Evolutionary conservation across 1,284 basidiomycete genomes (phyloP), one percentile per base, ranked within the genome.

Genomic region (Trichosporon faecale): DNA sequence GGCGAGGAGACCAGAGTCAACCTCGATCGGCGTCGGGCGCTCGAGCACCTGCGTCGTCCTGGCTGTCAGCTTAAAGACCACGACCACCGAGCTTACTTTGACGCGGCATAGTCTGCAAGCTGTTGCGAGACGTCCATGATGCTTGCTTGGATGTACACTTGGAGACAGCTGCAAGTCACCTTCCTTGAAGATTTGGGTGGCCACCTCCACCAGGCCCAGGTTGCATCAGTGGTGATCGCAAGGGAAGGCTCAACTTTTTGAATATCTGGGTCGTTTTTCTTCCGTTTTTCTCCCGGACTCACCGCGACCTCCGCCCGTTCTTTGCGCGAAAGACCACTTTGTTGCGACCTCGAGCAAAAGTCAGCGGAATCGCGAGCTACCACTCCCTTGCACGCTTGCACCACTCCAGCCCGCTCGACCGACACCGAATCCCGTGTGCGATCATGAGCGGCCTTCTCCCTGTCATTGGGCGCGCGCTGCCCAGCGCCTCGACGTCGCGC

Each of bases 1-100:
- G 25, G 91, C 88, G 25, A 99, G 86, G 57, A 92, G 88, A 18
- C 92, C 95, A 8, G 90, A 79, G 84, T 99, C 95, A 73, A 95
- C 85, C 68, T 91, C 89, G 73, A 94, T 87, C 2, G 93, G 90
- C 9, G 89, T 90, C 68, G 92, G 90, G 81, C 93, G 93, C 77
- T 92, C 88, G 70, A 93, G 89, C 14, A 86, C 68, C 25, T 69
- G 66, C 60, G 64, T 46, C 23, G 37, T 27, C 27, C 69, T 70
- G 66, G 14, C 12, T 25, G 65, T 70, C 35, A 67, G 69, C 29
- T 16, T 9, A 4, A 33, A 16, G 6, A 16, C 1, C 14, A 9
- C 18, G 35, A 5, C 3, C 14, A 8, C 0, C 9, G 31, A 33
- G 69, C 79, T 75, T 66, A 79, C 79, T 79, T 76, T 67, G 77